phyloP scores from a whole-genome alignment of 257 asterid genomes.

The Fraxinus anomala region DNA sequence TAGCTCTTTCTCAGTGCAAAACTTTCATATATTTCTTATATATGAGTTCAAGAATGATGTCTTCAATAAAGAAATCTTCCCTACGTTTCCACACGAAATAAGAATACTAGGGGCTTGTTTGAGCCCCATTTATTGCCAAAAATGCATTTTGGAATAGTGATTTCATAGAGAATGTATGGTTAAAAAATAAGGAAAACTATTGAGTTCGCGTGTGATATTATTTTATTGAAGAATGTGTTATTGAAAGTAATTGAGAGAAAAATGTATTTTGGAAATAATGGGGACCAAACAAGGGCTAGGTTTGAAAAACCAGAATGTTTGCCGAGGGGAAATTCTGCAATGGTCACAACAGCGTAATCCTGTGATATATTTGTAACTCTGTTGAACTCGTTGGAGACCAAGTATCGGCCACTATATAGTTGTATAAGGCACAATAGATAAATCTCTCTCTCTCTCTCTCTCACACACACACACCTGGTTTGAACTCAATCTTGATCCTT shows the following conservation, averaged over 20 bases:
- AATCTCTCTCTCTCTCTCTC: background rate
- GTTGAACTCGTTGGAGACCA: background rate
- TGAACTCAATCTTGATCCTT: background rate
- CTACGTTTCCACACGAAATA: background rate
- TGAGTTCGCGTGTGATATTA: too few relatives aligned
- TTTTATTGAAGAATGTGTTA: too few relatives aligned
- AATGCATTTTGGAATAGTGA: too few relatives aligned
- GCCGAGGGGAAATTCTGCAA: background rate
- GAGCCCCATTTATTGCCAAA: too few relatives aligned
- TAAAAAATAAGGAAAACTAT: too few relatives aligned
- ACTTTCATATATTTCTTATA: background rate
- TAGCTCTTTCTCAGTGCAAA: background rate
- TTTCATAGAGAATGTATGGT: too few relatives aligned
- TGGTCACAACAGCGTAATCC: background rate
- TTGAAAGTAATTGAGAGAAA: too few relatives aligned
- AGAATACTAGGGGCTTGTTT: background rate
- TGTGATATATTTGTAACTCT: background rate
- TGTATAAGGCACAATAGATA: background rate
- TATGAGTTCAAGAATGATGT: background rate
- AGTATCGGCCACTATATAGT: background rate
- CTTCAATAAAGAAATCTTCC: background rate
- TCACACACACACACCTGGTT: background rate
- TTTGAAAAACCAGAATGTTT: background rate
- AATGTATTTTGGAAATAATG: too few relatives aligned
- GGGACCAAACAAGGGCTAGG: background rate